A percentile compares a stretch with the other conserved stretches of the same genome.
phyloP scores from a whole-genome alignment of 2,329 filamentous ascomycete species.

The Aspergillus oerlinghausenensis region DNA sequence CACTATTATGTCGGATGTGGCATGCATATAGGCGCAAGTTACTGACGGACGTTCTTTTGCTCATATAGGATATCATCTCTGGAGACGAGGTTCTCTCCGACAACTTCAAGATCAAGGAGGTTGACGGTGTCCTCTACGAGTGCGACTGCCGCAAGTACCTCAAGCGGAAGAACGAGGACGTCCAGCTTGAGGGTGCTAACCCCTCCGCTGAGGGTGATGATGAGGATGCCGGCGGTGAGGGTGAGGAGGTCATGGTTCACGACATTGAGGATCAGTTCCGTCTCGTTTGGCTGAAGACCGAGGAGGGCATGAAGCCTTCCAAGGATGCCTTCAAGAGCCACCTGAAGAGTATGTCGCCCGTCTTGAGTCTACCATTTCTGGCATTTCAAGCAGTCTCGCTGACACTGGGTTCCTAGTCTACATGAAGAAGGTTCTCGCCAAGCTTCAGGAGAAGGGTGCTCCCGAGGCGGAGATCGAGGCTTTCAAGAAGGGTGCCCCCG shows the following conservation, averaged over 20 bases:
- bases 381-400: slow-evolving; percentile 1
- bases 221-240: slow-evolving; percentile 68
- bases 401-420: slow-evolving; percentile 55
- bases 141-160: slow-evolving; percentile 88
- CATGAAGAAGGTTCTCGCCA: slow-evolving; percentile 81
- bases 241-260: slow-evolving; percentile 66
- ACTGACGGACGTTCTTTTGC: slow-evolving; percentile 10
- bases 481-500: slow-evolving; percentile 72
- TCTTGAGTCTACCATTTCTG: not conserved
- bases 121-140: slow-evolving; percentile 80
- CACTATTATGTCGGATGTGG: slow-evolving; percentile 2
- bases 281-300: slow-evolving; percentile 56
- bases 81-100: slow-evolving; percentile 97
- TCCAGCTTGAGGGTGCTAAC: slow-evolving; percentile 74
- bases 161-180: slow-evolving; percentile 62
- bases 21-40: not conserved
- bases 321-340: slow-evolving; percentile 82
- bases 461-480: slow-evolving; percentile 63
- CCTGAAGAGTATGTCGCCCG: slow-evolving; percentile 67
- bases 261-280: slow-evolving; percentile 93
- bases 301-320: slow-evolving; percentile 48
- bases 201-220: slow-evolving; percentile 83
- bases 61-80: slow-evolving; percentile 72
- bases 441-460: slow-evolving; percentile 60
- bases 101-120: slow-evolving; percentile 76